Evolutionary conservation across 805 yeast species (phyloP), one percentile per base, ranked within the genome.

Genomic region (Jamesozyma lodderae): DNA sequence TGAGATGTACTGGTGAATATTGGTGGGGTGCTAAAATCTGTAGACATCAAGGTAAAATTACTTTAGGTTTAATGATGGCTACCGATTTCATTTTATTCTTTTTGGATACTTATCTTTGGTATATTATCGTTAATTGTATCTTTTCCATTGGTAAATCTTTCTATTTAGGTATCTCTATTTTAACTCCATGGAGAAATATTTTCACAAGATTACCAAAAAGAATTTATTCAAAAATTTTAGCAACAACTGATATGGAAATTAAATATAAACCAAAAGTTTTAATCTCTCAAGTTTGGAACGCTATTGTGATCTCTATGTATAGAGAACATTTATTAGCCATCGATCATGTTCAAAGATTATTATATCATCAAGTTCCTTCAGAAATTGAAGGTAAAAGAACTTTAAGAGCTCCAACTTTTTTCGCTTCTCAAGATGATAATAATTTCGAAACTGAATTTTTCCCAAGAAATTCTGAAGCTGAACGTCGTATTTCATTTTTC

Each of bases 111-210:
- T 92, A 86, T 65, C 75, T 92, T 81, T 92, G 99, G 99, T 92
- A 92, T 73, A 88, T 92, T 71, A 71, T 92, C 54, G 80, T 83
- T 63, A 92, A 90, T 76, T 82, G 95, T 66, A 75, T 86, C 51
- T 88, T 86, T 77, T 90, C 97, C 45, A 86, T 92, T 57, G 96
- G 95, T 53, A 85, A 95, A 62, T 92, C 98, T 13, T 92, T 92
- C 75, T 92, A 90, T 73, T 75, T 94, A 65, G 99, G 99, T 81
- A 88, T 92, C 55, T 92, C 99, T 33, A 90, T 92, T 49, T 78
- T 88, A 72, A 92, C 99, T 30, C 99, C 99, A 46, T 92, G 99
- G 99, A 85, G 97, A 77, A 92, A 94, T 64, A 88, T 92, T 53
- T 92, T 90, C 73, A 80, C 96, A 38, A 81, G 99, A 67, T 71